phyloP scores from a whole-genome alignment of 2,329 filamentous ascomycete genomes.

The Sporothrix phasma region DNA sequence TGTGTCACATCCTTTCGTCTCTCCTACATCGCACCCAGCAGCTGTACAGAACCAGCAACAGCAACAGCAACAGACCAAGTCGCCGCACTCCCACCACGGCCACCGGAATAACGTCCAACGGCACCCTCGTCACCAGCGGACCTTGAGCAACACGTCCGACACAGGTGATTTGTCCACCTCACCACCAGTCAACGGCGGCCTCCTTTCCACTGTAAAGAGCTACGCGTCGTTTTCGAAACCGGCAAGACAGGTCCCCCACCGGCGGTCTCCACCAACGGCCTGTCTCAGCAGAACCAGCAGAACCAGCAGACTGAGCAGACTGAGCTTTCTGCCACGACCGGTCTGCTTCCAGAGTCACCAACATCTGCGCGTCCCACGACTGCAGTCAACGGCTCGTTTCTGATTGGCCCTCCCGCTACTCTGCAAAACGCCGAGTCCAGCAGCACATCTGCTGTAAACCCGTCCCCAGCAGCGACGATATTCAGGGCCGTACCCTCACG shows the following conservation, averaged over 20 bases:
- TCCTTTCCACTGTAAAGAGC: background rate
- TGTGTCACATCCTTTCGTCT: background rate
- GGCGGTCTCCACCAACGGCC: background rate
- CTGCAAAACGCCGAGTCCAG: background rate
- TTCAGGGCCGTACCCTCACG: constrained; percentile 25
- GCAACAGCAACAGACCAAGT: constrained; percentile 19
- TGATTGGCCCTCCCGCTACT: constrained; percentile 9
- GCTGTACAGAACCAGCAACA: constrained; percentile 22
- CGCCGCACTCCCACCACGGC: constrained; percentile 19
- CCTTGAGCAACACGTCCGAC: background rate
- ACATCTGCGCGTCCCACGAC: constrained; percentile 10
- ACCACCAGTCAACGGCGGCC: background rate
- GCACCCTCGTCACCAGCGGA: background rate
- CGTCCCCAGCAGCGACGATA: constrained; percentile 27
- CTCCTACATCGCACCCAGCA: constrained; percentile 6
- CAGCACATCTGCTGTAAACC: constrained; percentile 1
- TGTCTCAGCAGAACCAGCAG: too few species aligned
- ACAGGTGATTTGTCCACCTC: background rate
- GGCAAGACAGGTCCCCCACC: background rate
- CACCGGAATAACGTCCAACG: constrained; percentile 5
- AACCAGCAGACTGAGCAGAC: too few species aligned
- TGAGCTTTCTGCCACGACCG: background rate
- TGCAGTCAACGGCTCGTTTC: constrained; percentile 16
- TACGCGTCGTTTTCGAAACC: background rate
- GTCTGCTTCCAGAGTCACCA: background rate